These are phyloP conservation scores for Cyberlindnera amylophila DNA, from an alignment of 805 yeast species.

Conservation along the genomic window DNA sequence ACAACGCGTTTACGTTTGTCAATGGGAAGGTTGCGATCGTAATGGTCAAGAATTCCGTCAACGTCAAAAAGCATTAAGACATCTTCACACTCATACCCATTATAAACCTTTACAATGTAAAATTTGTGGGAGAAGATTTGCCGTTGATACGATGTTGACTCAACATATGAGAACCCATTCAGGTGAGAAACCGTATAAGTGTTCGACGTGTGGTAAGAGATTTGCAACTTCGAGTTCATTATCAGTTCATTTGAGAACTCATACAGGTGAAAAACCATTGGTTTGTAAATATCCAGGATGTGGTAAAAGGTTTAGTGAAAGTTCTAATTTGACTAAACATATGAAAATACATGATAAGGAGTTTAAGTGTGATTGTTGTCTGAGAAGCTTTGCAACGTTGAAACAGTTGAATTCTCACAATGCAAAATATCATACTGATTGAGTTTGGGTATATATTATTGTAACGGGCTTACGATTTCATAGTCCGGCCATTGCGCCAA, in stretches of 20 bases:
- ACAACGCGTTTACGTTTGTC: conserved; percentile 62
- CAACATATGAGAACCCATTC: conserved; percentile 85
- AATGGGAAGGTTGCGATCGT: conserved; percentile 78
- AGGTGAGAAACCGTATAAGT: conserved; percentile 83
- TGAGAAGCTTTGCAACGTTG: conserved; percentile 46
- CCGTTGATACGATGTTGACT: conserved; percentile 69
- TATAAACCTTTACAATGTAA: conserved; percentile 75
- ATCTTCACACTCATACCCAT: conserved; percentile 83
- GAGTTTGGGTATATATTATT: background rate
- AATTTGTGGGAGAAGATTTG: conserved; percentile 66
- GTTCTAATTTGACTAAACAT: conserved; percentile 85
- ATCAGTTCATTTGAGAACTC: conserved; percentile 79
- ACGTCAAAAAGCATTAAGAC: conserved; percentile 81
- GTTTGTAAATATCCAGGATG: conserved; percentile 78
- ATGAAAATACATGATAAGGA: conserved; percentile 67
- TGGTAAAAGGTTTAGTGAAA: conserved; percentile 80
- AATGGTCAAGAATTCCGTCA: conserved; percentile 62
- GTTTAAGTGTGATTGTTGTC: conserved; percentile 49
- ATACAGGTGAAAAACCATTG: conserved; percentile 88
- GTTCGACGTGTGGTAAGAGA: conserved; percentile 67
- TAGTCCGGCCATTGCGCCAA: too few species aligned
- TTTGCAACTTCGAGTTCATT: conserved; percentile 83
- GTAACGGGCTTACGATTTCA: too few species aligned
- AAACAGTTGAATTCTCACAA: conserved; percentile 40
- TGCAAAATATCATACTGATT: conserved; percentile 18